Evolutionary conservation across 2,329 filamentous ascomycete genomes (phyloP).

Genomic region (Capronia coronata): DNA sequence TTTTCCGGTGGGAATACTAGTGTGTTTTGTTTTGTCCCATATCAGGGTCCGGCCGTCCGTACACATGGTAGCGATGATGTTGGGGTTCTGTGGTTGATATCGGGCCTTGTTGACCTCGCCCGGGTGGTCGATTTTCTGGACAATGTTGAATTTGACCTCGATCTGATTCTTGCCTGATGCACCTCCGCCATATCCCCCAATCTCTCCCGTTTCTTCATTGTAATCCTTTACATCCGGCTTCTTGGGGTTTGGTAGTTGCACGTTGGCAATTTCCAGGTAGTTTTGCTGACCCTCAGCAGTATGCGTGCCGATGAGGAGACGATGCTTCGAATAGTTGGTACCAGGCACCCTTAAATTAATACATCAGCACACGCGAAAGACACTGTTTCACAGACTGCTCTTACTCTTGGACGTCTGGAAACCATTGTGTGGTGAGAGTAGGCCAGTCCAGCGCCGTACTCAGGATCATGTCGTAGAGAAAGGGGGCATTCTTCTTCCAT

Average conservation of each 20-base stretch:
- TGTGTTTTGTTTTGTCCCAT: slow-evolving; percentile 94
- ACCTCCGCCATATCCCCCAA: slow-evolving; percentile 81
- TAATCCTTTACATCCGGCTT: slow-evolving; percentile 73
- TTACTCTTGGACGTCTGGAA: slow-evolving; percentile 82
- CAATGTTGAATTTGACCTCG: slow-evolving; percentile 77
- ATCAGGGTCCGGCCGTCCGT: slow-evolving; percentile 82
- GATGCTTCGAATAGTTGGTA: slow-evolving; percentile 80
- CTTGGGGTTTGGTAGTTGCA: slow-evolving; percentile 76
- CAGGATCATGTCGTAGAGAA: slow-evolving; percentile 96
- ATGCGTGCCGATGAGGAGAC: slow-evolving; percentile 88
- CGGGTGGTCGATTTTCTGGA: slow-evolving; percentile 93
- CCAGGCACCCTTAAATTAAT: slow-evolving; percentile 59
- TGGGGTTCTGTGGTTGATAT: slow-evolving; percentile 94
- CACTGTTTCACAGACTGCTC: slow-evolving; percentile 26
- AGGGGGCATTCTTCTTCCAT: slow-evolving; percentile 99
- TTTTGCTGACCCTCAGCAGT: slow-evolving; percentile 81
- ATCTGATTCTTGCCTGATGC: slow-evolving; percentile 59
- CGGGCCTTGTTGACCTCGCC: slow-evolving; percentile 97
- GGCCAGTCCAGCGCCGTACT: slow-evolving; percentile 96
- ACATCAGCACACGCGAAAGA: slow-evolving; percentile 11
- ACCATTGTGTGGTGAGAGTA: slow-evolving; percentile 95
- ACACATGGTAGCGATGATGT: slow-evolving; percentile 90
- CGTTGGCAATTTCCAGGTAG: slow-evolving; percentile 88
- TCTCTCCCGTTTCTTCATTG: slow-evolving; percentile 84
- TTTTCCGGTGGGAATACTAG: slow-evolving; percentile 64